Evolutionary conservation across 352 stramenopile genomes (phyloP).

Genomic region (Blastocystis hominis): DNA sequence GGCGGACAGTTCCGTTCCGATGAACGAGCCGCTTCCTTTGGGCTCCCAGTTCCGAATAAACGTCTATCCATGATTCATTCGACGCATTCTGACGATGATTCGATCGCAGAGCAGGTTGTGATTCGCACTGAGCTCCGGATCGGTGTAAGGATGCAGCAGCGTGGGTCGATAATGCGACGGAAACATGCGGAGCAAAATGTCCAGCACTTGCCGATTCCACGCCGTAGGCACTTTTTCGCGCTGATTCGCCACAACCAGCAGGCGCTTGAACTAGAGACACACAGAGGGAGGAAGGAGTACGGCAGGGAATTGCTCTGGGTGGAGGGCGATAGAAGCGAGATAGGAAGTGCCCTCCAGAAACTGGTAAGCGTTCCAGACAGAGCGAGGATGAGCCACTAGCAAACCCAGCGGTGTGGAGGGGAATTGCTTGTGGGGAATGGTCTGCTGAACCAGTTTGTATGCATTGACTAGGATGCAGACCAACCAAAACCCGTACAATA

Average conservation of each 20-base stretch:
- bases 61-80: not conserved
- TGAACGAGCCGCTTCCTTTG: not conserved
- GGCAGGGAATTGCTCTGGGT: not conserved
- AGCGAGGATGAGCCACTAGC: not conserved
- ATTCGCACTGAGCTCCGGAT: not conserved
- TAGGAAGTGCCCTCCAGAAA: slow-evolving; percentile 16
- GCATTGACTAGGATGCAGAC: not conserved
- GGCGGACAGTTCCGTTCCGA: not conserved
- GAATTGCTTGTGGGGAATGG: not conserved
- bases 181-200: not conserved
- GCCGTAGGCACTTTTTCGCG: not conserved
- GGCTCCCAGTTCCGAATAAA: slow-evolving; percentile 9
- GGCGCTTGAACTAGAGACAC: not conserved
- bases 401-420: not conserved
- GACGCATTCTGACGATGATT: not conserved
- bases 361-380: not conserved
- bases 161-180: not conserved
- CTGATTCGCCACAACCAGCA: not conserved
- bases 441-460: not conserved
- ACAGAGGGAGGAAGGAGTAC: not conserved
- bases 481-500: not conserved
- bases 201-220: not conserved
- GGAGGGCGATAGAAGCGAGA: not conserved
- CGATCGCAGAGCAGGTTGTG: not conserved
- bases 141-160: not conserved